A percentile compares a stretch with the other conserved stretches of the same genome.
Conservation (phyloP, 805 yeast species). For the Lachancea kluyveri region DNA sequence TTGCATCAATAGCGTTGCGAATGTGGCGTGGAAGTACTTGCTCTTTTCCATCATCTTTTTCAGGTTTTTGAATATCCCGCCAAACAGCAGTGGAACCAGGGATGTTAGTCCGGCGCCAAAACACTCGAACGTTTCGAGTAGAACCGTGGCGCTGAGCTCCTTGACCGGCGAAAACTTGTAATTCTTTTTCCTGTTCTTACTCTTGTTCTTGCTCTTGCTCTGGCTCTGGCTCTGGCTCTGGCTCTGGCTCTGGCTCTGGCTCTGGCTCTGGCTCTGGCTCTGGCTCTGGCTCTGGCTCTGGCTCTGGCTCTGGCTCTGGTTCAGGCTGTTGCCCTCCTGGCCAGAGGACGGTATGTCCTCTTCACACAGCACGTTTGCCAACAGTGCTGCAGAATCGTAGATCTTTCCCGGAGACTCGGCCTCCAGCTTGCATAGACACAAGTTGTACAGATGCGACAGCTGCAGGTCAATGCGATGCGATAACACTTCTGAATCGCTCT, state of each 20-base stretch:
- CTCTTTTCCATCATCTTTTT: slow-evolving; percentile 29
- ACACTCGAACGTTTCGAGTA: slow-evolving; percentile 28
- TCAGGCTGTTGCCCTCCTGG: too few relatives aligned
- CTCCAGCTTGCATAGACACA: slow-evolving; percentile 12
- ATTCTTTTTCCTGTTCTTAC: slow-evolving; percentile 19
- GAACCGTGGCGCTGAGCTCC: slow-evolving; percentile 24
- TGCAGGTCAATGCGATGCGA: slow-evolving; percentile 1
- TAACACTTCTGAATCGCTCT: too few relatives aligned
- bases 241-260: too few relatives aligned
- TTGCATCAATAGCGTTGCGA: slow-evolving; percentile 22
- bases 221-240: too few relatives aligned
- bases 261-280: too few relatives aligned
- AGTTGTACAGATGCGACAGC: slow-evolving; percentile 18
- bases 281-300: too few relatives aligned
- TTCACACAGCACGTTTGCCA: slow-evolving; percentile 24
- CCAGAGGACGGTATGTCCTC: too few relatives aligned
- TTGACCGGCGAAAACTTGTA: slow-evolving; percentile 23
- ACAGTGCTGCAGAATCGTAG: slow-evolving; percentile 24
- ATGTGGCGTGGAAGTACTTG: slow-evolving; percentile 28
- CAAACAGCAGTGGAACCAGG: slow-evolving; percentile 28
- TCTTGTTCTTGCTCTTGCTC: slow-evolving; percentile 5
- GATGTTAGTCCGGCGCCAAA: slow-evolving; percentile 32
- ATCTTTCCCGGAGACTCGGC: slow-evolving; percentile 17
- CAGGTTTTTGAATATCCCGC: slow-evolving; percentile 28
- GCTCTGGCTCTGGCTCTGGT: too few relatives aligned